A percentile compares a stretch with the other conserved stretches of the same genome.
These are phyloP conservation scores for Termitomyces sp. DNA, from an alignment of 768 basidiomycete genomes.

Conservation along the genomic window DNA sequence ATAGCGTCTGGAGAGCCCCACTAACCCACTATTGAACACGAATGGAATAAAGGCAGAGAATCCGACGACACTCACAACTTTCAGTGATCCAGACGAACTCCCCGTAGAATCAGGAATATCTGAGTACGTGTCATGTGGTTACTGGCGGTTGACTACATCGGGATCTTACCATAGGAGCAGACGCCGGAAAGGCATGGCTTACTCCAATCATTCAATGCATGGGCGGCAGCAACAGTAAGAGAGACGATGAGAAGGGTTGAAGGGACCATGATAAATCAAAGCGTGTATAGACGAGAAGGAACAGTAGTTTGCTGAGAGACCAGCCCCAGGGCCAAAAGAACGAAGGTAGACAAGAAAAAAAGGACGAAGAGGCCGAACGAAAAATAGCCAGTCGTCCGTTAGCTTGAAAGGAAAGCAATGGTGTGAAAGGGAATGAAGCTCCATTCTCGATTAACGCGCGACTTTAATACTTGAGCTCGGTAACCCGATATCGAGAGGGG, in stretches of 20 bases:
- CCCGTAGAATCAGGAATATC: conserved; percentile 27
- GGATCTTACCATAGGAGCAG: conserved; percentile 32
- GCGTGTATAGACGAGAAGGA: background rate
- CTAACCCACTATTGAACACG: conserved; percentile 15
- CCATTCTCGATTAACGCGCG: background rate
- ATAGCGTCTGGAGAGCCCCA: conserved; percentile 35
- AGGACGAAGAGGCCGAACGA: conserved; percentile 7
- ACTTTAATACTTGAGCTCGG: background rate
- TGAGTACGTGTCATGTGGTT: conserved; percentile 1
- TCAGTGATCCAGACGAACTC: conserved; percentile 33
- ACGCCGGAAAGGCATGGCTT: conserved; percentile 33
- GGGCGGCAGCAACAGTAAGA: conserved; percentile 12
- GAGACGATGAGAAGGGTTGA: conserved; percentile 6
- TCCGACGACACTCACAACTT: conserved; percentile 27
- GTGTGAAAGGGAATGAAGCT: background rate
- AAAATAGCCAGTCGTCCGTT: background rate
- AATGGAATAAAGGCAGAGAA: background rate
- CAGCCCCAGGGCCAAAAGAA: conserved; percentile 12
- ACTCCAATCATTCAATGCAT: conserved; percentile 40
- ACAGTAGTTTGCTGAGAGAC: conserved; percentile 1
- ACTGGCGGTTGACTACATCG: background rate
- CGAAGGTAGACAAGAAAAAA: conserved; percentile 6
- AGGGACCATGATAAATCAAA: conserved; percentile 5
- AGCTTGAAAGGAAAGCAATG: background rate
- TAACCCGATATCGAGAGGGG: background rate